Base-by-base conservation (phyloP, 2,329 filamentous ascomycete genomes). In the Huntiella bhutanensis region DNA sequence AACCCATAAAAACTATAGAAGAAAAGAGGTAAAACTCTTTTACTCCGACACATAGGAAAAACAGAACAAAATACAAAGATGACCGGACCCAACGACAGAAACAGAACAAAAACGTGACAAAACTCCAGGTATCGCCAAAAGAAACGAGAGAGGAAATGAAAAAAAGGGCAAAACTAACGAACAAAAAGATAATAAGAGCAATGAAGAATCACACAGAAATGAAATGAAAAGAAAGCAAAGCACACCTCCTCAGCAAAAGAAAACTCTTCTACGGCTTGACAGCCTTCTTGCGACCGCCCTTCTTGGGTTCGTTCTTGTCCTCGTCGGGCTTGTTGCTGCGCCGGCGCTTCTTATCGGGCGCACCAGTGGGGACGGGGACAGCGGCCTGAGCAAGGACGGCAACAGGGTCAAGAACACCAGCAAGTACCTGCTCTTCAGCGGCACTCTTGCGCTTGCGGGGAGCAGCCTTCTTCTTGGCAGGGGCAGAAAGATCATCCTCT, bases 331-430 rank as follows among this genome's bases (percentile, higher is more conserved):
- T 77, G 54, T 60, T 61, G 4, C 70, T 72, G 7, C 64, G 62
- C 49, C 74, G 64, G 61, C 76, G 70, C 71, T 78, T 79, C 67
- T 75, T 74, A 52, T 73, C 73, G 28, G 73, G 72, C 19, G 69
- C 66, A 28, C 63, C 59, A 28, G 62, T 58, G 35, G 60, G 56
- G 19, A 62, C 59, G 37, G 60, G 56, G 28, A 55, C 54, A 58
- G 65, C 64, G 45, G 57, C 53, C 13, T 59, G 64, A 61, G 56
- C 61, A 53, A 54, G 66, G 46, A 58, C 57, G 28, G 55, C 54
- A 37, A 54, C 55, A 15, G 59, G 65, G 45, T 63, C 62, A 12
- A 65, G 63, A n/a, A 65, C 67, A 32, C 62, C 63, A 4, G 62
- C 62, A 16, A 50, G 35, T 5, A 51, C 51, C 10, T 49, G 45